Evolutionary conservation across 257 asterid species (phyloP), one percentile per base, ranked within the genome.

Genomic region (Leptodermis oblonga): DNA sequence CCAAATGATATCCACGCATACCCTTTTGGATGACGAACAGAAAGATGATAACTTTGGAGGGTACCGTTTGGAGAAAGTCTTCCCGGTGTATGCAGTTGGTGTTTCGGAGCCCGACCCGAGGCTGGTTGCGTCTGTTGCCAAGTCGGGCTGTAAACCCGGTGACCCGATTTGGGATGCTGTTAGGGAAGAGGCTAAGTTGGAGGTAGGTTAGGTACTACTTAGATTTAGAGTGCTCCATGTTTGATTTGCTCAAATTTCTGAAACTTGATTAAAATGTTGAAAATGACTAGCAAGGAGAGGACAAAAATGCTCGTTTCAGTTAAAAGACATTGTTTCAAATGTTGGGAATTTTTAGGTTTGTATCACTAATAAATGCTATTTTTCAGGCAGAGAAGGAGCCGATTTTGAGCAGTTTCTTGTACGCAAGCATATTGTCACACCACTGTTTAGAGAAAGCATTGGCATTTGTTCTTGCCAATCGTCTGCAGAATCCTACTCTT

Each of bases 381-480:
- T 75, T 75, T 61, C 83, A 82, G 86, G 86, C 82, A 31, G 86
- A 78, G 39, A 78, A 79, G 78, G 86, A 82, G 74, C 86, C 86
- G 31, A 82, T 82, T 41, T 70, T 82, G 60, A 82, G 86, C 79
- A 82, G 86, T 77, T 82, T 76, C 68, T 70, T 82, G 61, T 76
- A 78, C 36, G 83, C 86, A 17, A 82, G 78, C 77, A 63, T 82
- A 34, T 73, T 82, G 70, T 62, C 86, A 18, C 83, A 82, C 52
- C 78, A 76, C 59, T 82, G 86, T 51, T 71, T 82, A 61, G 86
- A 82, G 73, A 73, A 55, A 67, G 82, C 86, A 60, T 62, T 82
- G 70, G 73, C 80, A 34, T 82, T 82, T 72, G 83, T 78, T 73
- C 83, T 82, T 55, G 73, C 86, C 71, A 82, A 82, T 62, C 86